Evolutionary conservation across 2,329 filamentous ascomycete genomes (phyloP), one percentile per base, ranked within the genome.

Genomic region (Fusarium guadeloupense): DNA sequence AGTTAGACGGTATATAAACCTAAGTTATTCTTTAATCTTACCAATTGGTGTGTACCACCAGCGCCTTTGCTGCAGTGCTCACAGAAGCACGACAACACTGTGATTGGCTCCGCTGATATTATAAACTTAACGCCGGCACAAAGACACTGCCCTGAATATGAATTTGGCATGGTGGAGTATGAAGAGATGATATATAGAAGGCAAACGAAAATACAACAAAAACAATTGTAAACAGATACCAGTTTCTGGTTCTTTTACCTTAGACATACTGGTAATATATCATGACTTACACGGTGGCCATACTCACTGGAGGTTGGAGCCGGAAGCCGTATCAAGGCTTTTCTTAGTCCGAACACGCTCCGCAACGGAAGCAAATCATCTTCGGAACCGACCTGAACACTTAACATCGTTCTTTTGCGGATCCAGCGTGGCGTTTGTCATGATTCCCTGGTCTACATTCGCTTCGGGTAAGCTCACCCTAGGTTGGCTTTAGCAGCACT

Each of bases 41-140:
- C 67, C 25, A 65, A 6, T 16, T 69, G 67, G 16, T 68, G 47
- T 2, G 55, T 38, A 3, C 67, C 59, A 2, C 67, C 67, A 3
- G 67, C 45, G 2, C 66, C 64, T 12, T 63, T 63, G 13, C 46
- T 59, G 13, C 66, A 69, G 13, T 69, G 66, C 0, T 60, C 45
- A 9, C 66, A 69, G 8, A 59, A 68, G 4, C 67, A 69, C 19
- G 64, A 69, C 2, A 69, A 9, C 0, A 68, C 50, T 14, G 66
- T 51, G 0, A 46, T 16, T 13, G 66, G 66, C 0, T 68, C 57
- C 3, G 66, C 64, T 0, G 50, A 25, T 2, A 66, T 47, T 1
- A 12, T 37, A 1, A 69, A 43, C 3, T 23, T 46, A 10, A 68
- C 41, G 1, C 38, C 45, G 4, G 51, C 64, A 21, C 67, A 69